A percentile compares a stretch with the other conserved stretches of the same genome.
These are phyloP conservation scores for Yarrowia deformans DNA, from an alignment of 805 yeast species.

Conservation along the genomic window DNA sequence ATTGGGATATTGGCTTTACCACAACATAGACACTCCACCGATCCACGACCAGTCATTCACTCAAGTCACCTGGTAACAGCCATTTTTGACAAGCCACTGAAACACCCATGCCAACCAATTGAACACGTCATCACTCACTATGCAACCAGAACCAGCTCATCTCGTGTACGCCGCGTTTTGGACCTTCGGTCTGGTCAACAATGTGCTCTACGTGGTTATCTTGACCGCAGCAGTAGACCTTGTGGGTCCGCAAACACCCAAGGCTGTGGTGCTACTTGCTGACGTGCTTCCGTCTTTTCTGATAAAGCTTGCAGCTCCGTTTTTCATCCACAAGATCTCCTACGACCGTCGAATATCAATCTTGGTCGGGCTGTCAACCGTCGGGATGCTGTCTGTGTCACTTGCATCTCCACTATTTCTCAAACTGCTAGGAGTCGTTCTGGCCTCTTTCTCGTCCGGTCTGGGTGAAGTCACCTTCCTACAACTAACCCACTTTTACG, in stretches of 20 bases:
- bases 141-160: conserved; percentile 30
- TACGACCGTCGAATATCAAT: conserved; percentile 63
- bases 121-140: conserved; percentile 5
- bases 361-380: conserved; percentile 64
- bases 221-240: conserved; percentile 91
- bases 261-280: conserved; percentile 82
- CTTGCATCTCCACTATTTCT: conserved; percentile 51
- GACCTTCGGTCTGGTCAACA: conserved; percentile 85
- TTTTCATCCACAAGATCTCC: conserved; percentile 70
- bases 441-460: conserved; percentile 88
- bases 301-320: conserved; percentile 77
- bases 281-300: conserved; percentile 85
- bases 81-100: background rate
- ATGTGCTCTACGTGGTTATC: conserved; percentile 88
- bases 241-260: conserved; percentile 83
- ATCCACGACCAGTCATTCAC: background rate
- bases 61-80: background rate
- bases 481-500: conserved; percentile 82
- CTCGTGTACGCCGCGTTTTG: conserved; percentile 60
- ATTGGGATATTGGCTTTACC: conserved; percentile 21
- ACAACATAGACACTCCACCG: background rate
- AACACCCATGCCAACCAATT: conserved; percentile 2
- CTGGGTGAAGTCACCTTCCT: conserved; percentile 89
- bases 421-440: conserved; percentile 69
- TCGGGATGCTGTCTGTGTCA: conserved; percentile 79